These are phyloP conservation scores for Syzygium jambos DNA, from an alignment of 345 rosid genomes.

Conservation along the genomic window DNA sequence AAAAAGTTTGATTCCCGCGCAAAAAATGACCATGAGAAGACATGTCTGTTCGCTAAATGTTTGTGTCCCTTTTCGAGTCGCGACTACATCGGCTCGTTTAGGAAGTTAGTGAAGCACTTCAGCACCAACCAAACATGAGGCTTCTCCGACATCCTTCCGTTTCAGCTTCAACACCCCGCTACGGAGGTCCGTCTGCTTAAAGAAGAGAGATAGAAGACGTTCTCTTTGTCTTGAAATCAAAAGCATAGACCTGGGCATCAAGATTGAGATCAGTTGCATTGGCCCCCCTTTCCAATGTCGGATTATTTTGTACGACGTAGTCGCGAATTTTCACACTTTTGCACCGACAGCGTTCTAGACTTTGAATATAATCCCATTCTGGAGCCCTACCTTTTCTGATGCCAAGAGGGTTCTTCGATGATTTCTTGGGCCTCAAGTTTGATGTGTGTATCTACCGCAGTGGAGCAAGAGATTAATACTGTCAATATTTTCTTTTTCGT, in stretches of 20 bases:
- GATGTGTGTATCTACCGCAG: too few species aligned
- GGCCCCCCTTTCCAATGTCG: slow-evolving; percentile 9
- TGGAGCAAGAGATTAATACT: too few species aligned
- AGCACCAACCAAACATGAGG: slow-evolving; percentile 17
- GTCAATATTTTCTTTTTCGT: too few species aligned
- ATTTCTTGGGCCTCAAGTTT: too few species aligned
- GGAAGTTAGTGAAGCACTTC: slow-evolving; percentile 28
- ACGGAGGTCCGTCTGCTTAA: slow-evolving; percentile 5
- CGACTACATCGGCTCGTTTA: slow-evolving; percentile 26
- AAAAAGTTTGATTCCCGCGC: slow-evolving; percentile 27
- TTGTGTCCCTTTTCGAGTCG: slow-evolving; percentile 45
- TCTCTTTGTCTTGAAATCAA: slow-evolving; percentile 13
- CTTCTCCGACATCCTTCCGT: background rate
- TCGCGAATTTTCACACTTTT: background rate
- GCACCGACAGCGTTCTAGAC: background rate
- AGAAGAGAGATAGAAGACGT: slow-evolving; percentile 1
- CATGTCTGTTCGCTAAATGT: slow-evolving; percentile 26
- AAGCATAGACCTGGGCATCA: slow-evolving; percentile 1
- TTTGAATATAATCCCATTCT: background rate
- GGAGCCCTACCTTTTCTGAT: slow-evolving; percentile 12
- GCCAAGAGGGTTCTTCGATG: slow-evolving; percentile 3
- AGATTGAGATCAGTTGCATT: slow-evolving; percentile 6
- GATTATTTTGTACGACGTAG: slow-evolving; percentile 2
- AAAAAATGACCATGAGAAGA: slow-evolving; percentile 30
- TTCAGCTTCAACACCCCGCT: background rate